Percentiles rank a stretch among this genome's conserved stretches.
Conservation (phyloP, 768 basidiomycete genomes). For the Agrocybe pediades region DNA sequence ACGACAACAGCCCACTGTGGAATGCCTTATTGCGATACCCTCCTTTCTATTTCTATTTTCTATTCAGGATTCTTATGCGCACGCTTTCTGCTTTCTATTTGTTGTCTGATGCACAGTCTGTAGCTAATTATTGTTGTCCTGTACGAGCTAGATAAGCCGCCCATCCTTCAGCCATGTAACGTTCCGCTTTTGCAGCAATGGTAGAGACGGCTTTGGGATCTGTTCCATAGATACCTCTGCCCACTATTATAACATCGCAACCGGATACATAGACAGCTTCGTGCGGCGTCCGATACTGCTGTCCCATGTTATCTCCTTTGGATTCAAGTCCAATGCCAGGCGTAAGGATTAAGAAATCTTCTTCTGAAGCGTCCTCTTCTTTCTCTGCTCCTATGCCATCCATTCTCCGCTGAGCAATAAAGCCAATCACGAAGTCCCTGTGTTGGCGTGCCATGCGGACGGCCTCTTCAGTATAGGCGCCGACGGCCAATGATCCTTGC, state of each 20-base stretch:
- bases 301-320: slow-evolving; percentile 86
- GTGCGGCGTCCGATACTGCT: slow-evolving; percentile 90
- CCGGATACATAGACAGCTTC: slow-evolving; percentile 81
- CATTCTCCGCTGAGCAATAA: slow-evolving; percentile 89
- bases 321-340: slow-evolving; percentile 88
- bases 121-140: slow-evolving; percentile 8
- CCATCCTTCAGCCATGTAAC: slow-evolving; percentile 89
- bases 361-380: slow-evolving; percentile 37
- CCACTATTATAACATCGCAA: slow-evolving; percentile 97
- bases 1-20: not conserved
- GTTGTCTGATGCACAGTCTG: slow-evolving; percentile 1
- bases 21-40: not conserved
- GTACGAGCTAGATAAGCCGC: slow-evolving; percentile 76
- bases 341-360: slow-evolving; percentile 90
- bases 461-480: slow-evolving; percentile 80
- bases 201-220: slow-evolving; percentile 42
- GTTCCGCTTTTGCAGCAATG: slow-evolving; percentile 70
- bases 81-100: not conserved
- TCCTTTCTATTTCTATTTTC: not conserved
- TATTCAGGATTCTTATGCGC: not conserved
- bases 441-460: slow-evolving; percentile 85
- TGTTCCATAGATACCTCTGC: slow-evolving; percentile 88
- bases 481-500: slow-evolving; percentile 80
- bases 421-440: slow-evolving; percentile 91
- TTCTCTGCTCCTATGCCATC: slow-evolving; percentile 56